A percentile compares a stretch with the other conserved stretches of the same genome.
These are phyloP conservation scores for Nowakowskiella sp. DNA, from an alignment of 192 early-diverging fungal genomes.

Conservation along the genomic window DNA sequence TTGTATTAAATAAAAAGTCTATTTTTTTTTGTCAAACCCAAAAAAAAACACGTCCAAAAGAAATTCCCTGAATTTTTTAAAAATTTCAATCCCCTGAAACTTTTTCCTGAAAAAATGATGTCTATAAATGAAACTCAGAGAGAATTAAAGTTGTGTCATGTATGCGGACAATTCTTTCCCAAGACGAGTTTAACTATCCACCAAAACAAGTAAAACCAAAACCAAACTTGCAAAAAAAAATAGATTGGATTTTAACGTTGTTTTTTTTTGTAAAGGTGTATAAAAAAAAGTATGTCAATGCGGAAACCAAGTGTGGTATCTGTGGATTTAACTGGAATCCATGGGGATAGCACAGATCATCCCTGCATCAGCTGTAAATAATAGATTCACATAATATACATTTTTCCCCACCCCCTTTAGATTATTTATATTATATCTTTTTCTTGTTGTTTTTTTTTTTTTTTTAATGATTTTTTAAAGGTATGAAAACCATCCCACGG, in stretches of 20 bases:
- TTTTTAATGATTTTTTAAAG: constrained; percentile 13
- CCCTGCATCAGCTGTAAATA: neutral
- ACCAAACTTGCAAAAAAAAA: neutral
- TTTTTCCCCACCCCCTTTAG: no score
- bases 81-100: no score
- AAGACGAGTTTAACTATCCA: constrained; percentile 28
- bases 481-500: constrained; percentile 21
- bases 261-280: constrained; percentile 10
- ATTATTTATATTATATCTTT: no score
- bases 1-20: no score
- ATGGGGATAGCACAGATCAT: neutral
- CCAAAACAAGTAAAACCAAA: constrained; percentile 24
- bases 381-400: no score
- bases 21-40: no score
- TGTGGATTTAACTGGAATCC: constrained; percentile 2
- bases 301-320: neutral
- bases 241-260: neutral
- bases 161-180: constrained; percentile 29
- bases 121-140: no score
- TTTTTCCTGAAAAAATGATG: no score
- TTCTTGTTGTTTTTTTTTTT: no score
- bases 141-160: constrained; percentile 25
- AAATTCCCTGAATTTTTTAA: no score
- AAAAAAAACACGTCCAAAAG: no score
- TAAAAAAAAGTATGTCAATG: neutral